Conservation (phyloP, 768 basidiomycete genomes). For the Russula sp. region DNA sequence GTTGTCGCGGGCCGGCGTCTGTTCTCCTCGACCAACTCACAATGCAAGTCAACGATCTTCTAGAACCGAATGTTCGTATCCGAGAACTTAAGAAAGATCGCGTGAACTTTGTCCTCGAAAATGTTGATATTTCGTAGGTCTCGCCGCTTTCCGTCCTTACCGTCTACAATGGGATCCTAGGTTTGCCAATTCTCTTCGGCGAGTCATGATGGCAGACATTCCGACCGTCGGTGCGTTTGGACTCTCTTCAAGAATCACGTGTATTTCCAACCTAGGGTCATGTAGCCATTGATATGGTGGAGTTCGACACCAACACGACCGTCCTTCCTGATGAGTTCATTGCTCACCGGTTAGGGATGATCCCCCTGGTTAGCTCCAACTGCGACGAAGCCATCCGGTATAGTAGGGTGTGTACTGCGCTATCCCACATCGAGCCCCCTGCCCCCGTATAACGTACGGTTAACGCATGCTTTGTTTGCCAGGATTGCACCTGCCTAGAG, state of each 20-base stretch:
- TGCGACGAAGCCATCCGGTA: constrained; percentile 87
- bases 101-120: constrained; percentile 90
- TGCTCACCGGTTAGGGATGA: constrained; percentile 91
- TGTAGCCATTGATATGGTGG: constrained; percentile 94
- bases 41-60: constrained; percentile 41
- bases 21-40: neutral
- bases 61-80: constrained; percentile 73
- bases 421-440: neutral
- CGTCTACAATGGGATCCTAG: constrained; percentile 41
- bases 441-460: too few relatives aligned
- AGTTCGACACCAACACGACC: constrained; percentile 85
- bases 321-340: constrained; percentile 97
- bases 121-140: constrained; percentile 92
- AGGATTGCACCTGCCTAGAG: constrained; percentile 91
- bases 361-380: constrained; percentile 83
- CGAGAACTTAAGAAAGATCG: constrained; percentile 80
- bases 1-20: neutral
- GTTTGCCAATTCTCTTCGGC: constrained; percentile 90
- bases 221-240: constrained; percentile 81
- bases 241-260: neutral
- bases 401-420: constrained; percentile 52
- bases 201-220: constrained; percentile 95
- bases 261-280: constrained; percentile 5
- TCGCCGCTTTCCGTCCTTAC: constrained; percentile 16
- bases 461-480: neutral